Base-by-base conservation (phyloP, 805 yeast genomes). In the Metschnikowia hibisci region DNA sequence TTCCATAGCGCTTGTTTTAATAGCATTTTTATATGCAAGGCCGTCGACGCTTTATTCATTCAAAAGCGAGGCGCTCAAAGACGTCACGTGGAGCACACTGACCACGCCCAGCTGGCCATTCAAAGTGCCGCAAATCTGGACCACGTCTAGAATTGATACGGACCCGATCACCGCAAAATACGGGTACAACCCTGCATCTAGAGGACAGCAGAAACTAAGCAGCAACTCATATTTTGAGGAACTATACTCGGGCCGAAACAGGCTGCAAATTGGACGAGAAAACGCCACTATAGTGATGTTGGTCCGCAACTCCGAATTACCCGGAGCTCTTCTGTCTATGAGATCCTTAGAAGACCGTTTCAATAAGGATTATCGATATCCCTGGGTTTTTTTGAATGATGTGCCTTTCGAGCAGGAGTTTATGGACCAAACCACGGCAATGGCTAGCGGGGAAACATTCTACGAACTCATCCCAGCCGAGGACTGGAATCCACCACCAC, bases 281-380 rank as follows among this genome's bases (percentile, higher is more conserved):
- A 89, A 88, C 60, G 97, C 97, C 3, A 84, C 95, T 0, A 61
- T 90, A 22, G 74, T 90, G 43, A 89, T 90, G 96, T 75, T 90
- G 22, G 95, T 86, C 31, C 70, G 97, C 43, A 89, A 89, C 60
- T 71, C 76, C 66, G 97, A 89, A 61, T 62, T 89, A 9, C 71
- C 74, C 9, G 89, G 84, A 1, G 96, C 93, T 0, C 62, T 89
- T 15, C 50, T 35, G 44, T 66, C 73, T 10, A 70, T 71, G 62
- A 53, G 75, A 41, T 66, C 71, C 16, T 56, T 71, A 12, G 75
- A 71, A 45, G 75, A 71, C 47, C 47, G 75, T 31, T 71, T 71
- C 53, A 71, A 71, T 43, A 48, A 56, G 28, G 46, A 67, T 41
- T 70, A 64, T 44, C 56, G 54, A 34, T 71, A 71, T 44, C 75